These are phyloP conservation scores for Hypomontagnella submonticulosa DNA, from an alignment of 495 filamentous ascomycete species.

Conservation along the genomic window DNA sequence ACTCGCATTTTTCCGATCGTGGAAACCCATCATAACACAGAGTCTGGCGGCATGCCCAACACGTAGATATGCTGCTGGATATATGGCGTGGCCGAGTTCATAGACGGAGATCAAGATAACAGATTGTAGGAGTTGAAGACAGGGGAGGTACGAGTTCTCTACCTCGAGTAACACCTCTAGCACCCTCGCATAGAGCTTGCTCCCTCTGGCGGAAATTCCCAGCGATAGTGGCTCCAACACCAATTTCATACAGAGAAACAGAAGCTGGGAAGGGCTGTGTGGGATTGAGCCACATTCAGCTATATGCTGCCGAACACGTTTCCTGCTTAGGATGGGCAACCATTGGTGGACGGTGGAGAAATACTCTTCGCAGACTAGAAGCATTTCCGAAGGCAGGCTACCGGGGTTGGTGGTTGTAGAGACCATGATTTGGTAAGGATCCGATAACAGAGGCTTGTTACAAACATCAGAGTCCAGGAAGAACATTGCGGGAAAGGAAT, in stretches of 20 bases:
- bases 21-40: slow-evolving; percentile 59
- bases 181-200: slow-evolving; percentile 47
- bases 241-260: slow-evolving; percentile 61
- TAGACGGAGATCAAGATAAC: slow-evolving; percentile 54
- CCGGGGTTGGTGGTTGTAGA: background rate
- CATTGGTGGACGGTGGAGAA: slow-evolving; percentile 52
- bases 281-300: slow-evolving; percentile 45
- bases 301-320: slow-evolving; percentile 47
- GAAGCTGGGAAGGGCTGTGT: slow-evolving; percentile 53
- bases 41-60: slow-evolving; percentile 55
- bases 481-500: slow-evolving; percentile 34
- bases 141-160: slow-evolving; percentile 44
- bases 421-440: slow-evolving; percentile 14
- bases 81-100: slow-evolving; percentile 59
- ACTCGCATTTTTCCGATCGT: slow-evolving; percentile 45
- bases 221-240: slow-evolving; percentile 44
- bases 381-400: slow-evolving; percentile 1
- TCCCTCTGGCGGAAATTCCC: slow-evolving; percentile 50
- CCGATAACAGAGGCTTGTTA: slow-evolving; percentile 28
- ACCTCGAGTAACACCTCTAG: slow-evolving; percentile 43
- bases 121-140: slow-evolving; percentile 56
- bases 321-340: slow-evolving; percentile 62
- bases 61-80: slow-evolving; percentile 57
- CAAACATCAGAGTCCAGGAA: slow-evolving; percentile 38
- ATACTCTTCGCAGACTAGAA: slow-evolving; percentile 39